A percentile compares a stretch with the other conserved stretches of the same genome.
Conservation (phyloP, 2,329 filamentous ascomycete genomes). For the Colletotrichum eremochloae region DNA sequence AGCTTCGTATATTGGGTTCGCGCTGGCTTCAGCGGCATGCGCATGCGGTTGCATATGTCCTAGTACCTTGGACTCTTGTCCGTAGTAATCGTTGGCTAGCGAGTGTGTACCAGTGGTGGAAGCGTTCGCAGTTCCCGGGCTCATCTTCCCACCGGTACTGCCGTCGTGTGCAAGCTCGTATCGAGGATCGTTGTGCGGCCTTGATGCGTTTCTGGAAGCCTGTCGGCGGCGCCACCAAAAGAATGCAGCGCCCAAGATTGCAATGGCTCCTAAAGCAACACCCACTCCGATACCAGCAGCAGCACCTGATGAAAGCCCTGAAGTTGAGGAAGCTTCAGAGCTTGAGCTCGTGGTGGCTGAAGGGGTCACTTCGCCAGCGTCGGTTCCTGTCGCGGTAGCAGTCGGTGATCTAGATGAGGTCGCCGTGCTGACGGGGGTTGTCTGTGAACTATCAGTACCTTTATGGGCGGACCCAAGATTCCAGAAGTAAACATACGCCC, state of each 20-base stretch:
- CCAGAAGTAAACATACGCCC: constrained; percentile 41
- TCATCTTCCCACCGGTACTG: constrained; percentile 12
- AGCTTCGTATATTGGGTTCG: constrained; percentile 36
- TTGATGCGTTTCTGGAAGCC: constrained; percentile 1
- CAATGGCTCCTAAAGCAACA: constrained; percentile 46
- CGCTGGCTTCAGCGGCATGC: constrained; percentile 27
- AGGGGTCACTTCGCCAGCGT: constrained; percentile 1
- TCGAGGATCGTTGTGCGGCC: not conserved
- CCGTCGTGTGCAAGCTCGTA: constrained; percentile 5
- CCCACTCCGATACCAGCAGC: constrained; percentile 51
- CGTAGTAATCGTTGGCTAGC: constrained; percentile 29
- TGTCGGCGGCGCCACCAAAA: constrained; percentile 48
- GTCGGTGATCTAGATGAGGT: constrained; percentile 1
- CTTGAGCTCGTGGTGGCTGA: constrained; percentile 4
- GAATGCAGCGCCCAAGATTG: constrained; percentile 42
- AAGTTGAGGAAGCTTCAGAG: constrained; percentile 9
- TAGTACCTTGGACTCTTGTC: constrained; percentile 24
- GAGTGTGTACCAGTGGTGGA: constrained; percentile 3
- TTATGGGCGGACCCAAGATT: too few relatives aligned
- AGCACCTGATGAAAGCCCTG: constrained; percentile 48
- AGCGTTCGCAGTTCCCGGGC: constrained; percentile 22
- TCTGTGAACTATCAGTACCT: constrained; percentile 5
- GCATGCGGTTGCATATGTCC: constrained; percentile 32
- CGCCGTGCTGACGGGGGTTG: constrained; percentile 12
- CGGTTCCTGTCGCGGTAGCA: not conserved